A percentile compares a stretch with the other conserved stretches of the same genome.
These are phyloP conservation scores for Venustampulla echinocandica DNA, from an alignment of 495 filamentous ascomycete species.

Conservation along the genomic window DNA sequence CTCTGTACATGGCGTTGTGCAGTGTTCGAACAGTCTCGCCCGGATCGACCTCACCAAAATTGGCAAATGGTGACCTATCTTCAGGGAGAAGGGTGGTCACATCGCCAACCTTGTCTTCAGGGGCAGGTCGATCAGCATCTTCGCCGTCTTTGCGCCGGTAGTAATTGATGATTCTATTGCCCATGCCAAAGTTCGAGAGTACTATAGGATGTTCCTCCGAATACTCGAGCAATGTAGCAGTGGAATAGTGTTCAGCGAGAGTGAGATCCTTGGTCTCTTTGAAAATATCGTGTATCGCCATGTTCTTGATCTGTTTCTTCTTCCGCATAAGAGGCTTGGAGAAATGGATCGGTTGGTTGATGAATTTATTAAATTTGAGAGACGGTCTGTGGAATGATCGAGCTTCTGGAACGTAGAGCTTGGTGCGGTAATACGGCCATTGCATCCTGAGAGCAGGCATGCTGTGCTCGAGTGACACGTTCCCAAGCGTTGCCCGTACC, in stretches of 20 bases:
- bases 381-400: constrained; percentile 85
- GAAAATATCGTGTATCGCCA: constrained; percentile 66
- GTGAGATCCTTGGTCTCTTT: constrained; percentile 66
- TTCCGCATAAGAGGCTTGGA: constrained; percentile 59
- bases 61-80: constrained; percentile 89
- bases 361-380: constrained; percentile 49
- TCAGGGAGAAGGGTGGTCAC: constrained; percentile 77
- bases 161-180: constrained; percentile 88
- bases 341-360: constrained; percentile 45
- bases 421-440: constrained; percentile 89
- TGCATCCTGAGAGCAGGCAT: constrained; percentile 82
- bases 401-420: constrained; percentile 66
- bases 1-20: constrained; percentile 90
- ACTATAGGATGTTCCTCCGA: constrained; percentile 87
- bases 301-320: constrained; percentile 69
- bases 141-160: constrained; percentile 81
- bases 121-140: constrained; percentile 63
- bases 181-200: constrained; percentile 96
- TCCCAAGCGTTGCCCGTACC: constrained; percentile 81
- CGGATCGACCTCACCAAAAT: constrained; percentile 86
- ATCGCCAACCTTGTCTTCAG: constrained; percentile 68
- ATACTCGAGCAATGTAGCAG: constrained; percentile 81
- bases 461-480: constrained; percentile 79
- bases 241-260: constrained; percentile 73
- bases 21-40: constrained; percentile 83